phyloP scores from a whole-genome alignment of 2,329 filamentous ascomycete species.

The Phialophora macrospora region DNA sequence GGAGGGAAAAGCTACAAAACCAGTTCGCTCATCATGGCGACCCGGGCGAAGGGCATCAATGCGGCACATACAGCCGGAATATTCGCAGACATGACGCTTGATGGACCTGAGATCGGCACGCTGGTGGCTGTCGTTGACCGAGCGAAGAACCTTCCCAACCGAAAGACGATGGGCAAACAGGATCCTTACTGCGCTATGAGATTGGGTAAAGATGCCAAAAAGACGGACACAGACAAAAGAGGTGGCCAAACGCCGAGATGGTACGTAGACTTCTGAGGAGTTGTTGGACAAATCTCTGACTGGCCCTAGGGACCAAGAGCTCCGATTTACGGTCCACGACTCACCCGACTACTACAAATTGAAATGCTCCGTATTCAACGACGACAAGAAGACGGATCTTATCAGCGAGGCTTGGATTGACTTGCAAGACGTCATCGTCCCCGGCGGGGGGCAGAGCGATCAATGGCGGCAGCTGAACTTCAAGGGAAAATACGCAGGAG shows the following conservation, averaged over 20 bases:
- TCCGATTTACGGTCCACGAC: slow-evolving; percentile 94
- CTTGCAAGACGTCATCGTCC: slow-evolving; percentile 76
- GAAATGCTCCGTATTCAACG: slow-evolving; percentile 95
- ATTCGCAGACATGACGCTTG: slow-evolving; percentile 89
- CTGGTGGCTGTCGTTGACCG: slow-evolving; percentile 90
- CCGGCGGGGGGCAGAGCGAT: slow-evolving; percentile 91
- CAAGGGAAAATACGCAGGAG: slow-evolving; percentile 93
- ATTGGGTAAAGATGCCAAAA: slow-evolving; percentile 94
- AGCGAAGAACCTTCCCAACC: slow-evolving; percentile 94
- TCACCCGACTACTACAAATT: slow-evolving; percentile 95
- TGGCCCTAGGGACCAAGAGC: slow-evolving; percentile 83
- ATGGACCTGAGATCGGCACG: slow-evolving; percentile 91
- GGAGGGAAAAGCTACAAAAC: slow-evolving; percentile 1
- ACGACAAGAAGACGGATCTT: slow-evolving; percentile 95
- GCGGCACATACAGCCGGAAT: slow-evolving; percentile 83
- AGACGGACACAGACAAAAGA: slow-evolving; percentile 90
- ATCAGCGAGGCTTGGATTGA: slow-evolving; percentile 94
- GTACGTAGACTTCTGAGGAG: slow-evolving; percentile 58
- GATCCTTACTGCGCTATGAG: slow-evolving; percentile 95
- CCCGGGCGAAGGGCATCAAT: slow-evolving; percentile 30
- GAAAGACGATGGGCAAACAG: slow-evolving; percentile 97
- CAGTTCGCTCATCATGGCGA: slow-evolving; percentile 29
- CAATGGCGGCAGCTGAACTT: slow-evolving; percentile 87
- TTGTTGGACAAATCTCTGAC: slow-evolving; percentile 27
- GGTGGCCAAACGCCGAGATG: slow-evolving; percentile 95